phyloP scores from a whole-genome alignment of 805 yeast genomes.

The Metschnikowia shivogae region DNA sequence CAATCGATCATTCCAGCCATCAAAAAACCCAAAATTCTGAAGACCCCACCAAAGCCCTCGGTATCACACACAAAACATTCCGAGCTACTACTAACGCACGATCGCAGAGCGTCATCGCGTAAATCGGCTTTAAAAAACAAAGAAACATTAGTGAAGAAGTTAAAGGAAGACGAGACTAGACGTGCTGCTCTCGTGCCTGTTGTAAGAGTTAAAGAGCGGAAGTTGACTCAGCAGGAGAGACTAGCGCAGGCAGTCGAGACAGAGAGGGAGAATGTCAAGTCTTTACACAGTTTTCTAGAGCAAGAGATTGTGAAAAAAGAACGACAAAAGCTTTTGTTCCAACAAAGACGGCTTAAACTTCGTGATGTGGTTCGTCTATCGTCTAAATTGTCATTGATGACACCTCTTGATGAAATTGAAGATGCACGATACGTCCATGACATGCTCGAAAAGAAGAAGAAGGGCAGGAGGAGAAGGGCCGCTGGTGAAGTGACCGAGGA shows the following conservation, averaged over 20 bases:
- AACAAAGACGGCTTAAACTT: conserved; percentile 60
- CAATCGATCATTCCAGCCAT: conserved; percentile 28
- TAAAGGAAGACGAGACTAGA: conserved; percentile 64
- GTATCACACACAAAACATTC: conserved; percentile 28
- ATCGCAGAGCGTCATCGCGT: conserved; percentile 73
- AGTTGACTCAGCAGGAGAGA: conserved; percentile 68
- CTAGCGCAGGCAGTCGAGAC: conserved; percentile 84
- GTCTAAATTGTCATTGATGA: conserved; percentile 46
- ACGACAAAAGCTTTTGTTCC: conserved; percentile 66
- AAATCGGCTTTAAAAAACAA: conserved; percentile 73
- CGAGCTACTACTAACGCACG: conserved; percentile 47
- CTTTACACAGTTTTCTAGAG: conserved; percentile 74
- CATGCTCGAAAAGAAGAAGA: conserved; percentile 33
- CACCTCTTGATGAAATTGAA: conserved; percentile 62
- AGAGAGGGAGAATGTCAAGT: conserved; percentile 67
- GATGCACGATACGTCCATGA: conserved; percentile 41
- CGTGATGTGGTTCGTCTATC: conserved; percentile 53
- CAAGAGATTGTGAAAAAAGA: conserved; percentile 80
- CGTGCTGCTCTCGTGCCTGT: conserved; percentile 45
- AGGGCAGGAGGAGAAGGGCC: conserved; percentile 41
- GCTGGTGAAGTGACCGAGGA: conserved; percentile 24
- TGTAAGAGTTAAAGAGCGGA: conserved; percentile 36
- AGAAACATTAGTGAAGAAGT: conserved; percentile 66
- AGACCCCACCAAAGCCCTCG: conserved; percentile 29
- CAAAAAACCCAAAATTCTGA: conserved; percentile 26